Evolutionary conservation across 1,284 basidiomycete species (phyloP).

Genomic region (Mycena citricolor): DNA sequence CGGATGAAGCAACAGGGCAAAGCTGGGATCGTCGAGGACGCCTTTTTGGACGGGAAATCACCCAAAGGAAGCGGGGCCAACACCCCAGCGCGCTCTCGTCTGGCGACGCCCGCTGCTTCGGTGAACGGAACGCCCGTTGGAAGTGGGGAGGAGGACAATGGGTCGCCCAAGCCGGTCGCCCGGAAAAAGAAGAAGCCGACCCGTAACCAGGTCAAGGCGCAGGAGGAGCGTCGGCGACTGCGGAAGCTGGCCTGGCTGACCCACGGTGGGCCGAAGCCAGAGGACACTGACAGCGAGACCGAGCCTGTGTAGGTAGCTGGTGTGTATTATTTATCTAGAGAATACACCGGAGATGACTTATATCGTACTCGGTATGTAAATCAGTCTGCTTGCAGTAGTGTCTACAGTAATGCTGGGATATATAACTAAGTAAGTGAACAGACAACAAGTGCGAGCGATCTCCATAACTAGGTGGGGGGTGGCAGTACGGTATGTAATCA

Average conservation of each 20-base stretch:
- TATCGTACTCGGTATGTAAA: conserved; percentile 12
- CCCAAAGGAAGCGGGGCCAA: conserved; percentile 70
- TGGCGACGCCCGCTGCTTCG: conserved; percentile 66
- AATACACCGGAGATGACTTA: conserved; percentile 16
- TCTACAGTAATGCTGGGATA: conserved; percentile 13
- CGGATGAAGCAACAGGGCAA: conserved; percentile 89
- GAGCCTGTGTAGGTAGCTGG: conserved; percentile 10
- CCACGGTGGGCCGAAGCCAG: conserved; percentile 77
- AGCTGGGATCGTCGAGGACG: conserved; percentile 79
- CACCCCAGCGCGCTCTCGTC: conserved; percentile 64
- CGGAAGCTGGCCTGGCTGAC: conserved; percentile 85
- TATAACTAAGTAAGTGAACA: too few relatives aligned
- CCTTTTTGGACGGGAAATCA: conserved; percentile 57
- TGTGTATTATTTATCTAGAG: conserved; percentile 10
- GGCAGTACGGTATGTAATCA: too few relatives aligned
- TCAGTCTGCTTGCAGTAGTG: too few relatives aligned
- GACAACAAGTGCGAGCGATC: too few relatives aligned
- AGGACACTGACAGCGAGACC: conserved; percentile 72
- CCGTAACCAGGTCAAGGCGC: conserved; percentile 86
- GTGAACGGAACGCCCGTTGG: conserved; percentile 65
- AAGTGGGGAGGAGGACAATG: conserved; percentile 66
- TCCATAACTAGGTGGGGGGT: too few relatives aligned
- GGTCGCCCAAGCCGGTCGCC: conserved; percentile 41
- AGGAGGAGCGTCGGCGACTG: conserved; percentile 77
- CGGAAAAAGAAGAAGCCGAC: conserved; percentile 93